phyloP scores from a whole-genome alignment of 1,139 yeast genomes.

The Blastobotrys raffinosifermentans region DNA sequence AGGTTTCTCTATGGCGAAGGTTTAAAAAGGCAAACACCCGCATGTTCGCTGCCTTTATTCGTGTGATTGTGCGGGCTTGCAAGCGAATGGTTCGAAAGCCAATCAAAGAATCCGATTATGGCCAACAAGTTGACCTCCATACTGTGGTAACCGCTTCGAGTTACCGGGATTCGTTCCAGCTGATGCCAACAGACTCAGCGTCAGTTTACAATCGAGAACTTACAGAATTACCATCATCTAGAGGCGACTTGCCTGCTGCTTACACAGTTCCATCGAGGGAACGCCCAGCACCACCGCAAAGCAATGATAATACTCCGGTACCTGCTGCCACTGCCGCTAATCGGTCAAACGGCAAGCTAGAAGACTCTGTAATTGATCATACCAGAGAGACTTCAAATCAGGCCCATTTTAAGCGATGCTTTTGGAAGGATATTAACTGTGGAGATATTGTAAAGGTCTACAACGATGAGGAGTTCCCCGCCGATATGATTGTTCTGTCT shows the following conservation, averaged over 20 bases:
- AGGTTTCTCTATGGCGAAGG: conserved; percentile 58
- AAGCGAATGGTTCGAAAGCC: conserved; percentile 6
- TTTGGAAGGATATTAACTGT: conserved; percentile 83
- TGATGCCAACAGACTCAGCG: neutral
- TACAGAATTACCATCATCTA: neutral
- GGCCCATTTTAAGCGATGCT: conserved; percentile 54
- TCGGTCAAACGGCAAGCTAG: conserved; percentile 4
- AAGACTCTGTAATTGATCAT: conserved; percentile 34
- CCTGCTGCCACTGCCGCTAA: neutral
- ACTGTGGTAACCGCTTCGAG: neutral
- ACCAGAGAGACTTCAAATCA: conserved; percentile 25
- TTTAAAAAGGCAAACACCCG: conserved; percentile 47
- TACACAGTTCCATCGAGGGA: no score
- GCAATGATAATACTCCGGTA: neutral
- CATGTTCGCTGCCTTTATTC: neutral
- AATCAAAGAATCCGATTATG: conserved; percentile 1
- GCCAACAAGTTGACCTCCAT: neutral
- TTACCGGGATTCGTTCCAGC: neutral
- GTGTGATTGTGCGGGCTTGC: neutral
- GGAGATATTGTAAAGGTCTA: conserved; percentile 85
- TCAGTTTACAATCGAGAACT: neutral
- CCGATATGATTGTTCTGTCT: conserved; percentile 74
- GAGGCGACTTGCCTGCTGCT: neutral
- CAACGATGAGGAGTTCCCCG: conserved; percentile 89
- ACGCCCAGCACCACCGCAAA: no score